Evolutionary conservation across 2,329 filamentous ascomycete species (phyloP).

Genomic region (Incumbomyces lentus): DNA sequence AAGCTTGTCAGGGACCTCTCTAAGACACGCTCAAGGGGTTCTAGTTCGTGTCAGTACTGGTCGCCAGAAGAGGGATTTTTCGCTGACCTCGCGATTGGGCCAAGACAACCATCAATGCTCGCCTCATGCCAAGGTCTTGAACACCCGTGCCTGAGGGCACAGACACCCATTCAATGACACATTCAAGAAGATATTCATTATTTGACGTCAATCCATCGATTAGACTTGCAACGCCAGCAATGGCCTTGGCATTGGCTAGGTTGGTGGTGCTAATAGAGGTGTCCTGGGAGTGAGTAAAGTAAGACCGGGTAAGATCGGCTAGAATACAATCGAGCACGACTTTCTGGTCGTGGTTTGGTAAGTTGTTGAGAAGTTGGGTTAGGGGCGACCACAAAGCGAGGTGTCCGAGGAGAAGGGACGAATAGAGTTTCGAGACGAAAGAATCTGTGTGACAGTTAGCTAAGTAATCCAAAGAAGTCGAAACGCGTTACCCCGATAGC

Average conservation of each 20-base stretch:
- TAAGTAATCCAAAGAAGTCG: conserved; percentile 9
- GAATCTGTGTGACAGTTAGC: conserved; percentile 25
- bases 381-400: conserved; percentile 24
- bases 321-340: conserved; percentile 36
- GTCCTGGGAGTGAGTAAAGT: conserved; percentile 23
- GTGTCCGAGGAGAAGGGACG: conserved; percentile 26
- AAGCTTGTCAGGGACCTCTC: conserved; percentile 62
- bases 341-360: conserved; percentile 41
- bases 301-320: conserved; percentile 32
- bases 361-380: conserved; percentile 28
- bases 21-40: conserved; percentile 45
- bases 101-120: conserved; percentile 53
- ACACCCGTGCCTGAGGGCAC: conserved; percentile 54
- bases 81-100: conserved; percentile 39
- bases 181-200: conserved; percentile 40
- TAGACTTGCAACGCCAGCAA: conserved; percentile 51
- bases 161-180: conserved; percentile 56
- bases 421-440: conserved; percentile 31
- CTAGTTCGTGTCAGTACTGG: conserved; percentile 21
- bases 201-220: conserved; percentile 41
- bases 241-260: conserved; percentile 20
- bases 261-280: conserved; percentile 8
- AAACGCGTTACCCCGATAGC: conserved; percentile 52
- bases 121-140: conserved; percentile 53
- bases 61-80: neutral